Percentiles rank a stretch among this genome's conserved stretches.
phyloP scores from a whole-genome alignment of 163 green algal genomes.

The Volvox carteri region DNA sequence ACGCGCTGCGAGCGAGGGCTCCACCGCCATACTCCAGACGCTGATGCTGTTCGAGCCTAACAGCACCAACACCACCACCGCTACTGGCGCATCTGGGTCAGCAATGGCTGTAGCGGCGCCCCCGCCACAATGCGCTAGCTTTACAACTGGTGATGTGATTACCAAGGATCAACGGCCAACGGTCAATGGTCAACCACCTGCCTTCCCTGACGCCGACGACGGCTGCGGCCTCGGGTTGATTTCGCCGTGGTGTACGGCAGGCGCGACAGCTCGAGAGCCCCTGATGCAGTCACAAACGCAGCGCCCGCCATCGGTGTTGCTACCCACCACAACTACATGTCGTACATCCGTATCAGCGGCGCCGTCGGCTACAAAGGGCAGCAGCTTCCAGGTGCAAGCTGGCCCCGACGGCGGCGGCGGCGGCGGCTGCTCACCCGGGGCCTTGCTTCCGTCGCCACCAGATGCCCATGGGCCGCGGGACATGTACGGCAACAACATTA shows the following conservation, averaged over 20 bases:
- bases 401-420: no score
- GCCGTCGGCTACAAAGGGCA: neutral
- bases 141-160: no score
- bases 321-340: neutral
- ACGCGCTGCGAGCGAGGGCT: conserved; percentile 16
- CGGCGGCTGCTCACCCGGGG: no score
- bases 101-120: no score
- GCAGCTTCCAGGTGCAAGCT: no score
- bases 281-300: neutral
- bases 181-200: neutral
- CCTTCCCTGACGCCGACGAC: neutral
- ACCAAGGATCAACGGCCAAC: neutral
- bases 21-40: neutral
- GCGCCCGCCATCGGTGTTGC: neutral
- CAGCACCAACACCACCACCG: neutral
- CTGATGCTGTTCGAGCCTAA: conserved; percentile 25
- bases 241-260: neutral
- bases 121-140: no score
- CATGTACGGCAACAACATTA: neutral
- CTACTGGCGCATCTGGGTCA: neutral
- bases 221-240: neutral
- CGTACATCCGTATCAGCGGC: neutral
- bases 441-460: neutral
- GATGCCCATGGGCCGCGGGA: neutral
- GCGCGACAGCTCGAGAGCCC: neutral